These are phyloP conservation scores for Macrolepiota albuminosa DNA, from an alignment of 768 basidiomycete species.

Conservation along the genomic window DNA sequence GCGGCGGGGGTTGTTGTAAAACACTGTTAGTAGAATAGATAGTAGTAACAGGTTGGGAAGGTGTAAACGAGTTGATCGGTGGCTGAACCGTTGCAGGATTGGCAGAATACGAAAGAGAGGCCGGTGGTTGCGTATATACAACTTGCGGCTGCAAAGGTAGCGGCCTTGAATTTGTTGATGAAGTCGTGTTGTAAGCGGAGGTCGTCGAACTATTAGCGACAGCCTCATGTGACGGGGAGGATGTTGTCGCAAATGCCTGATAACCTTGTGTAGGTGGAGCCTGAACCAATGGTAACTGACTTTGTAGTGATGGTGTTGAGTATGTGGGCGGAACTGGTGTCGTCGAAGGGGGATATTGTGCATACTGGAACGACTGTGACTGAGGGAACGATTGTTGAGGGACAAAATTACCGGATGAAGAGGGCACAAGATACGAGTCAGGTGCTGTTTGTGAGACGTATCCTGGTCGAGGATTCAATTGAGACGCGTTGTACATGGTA, in stretches of 20 bases:
- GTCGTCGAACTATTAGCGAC: conserved; percentile 25
- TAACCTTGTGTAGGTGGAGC: conserved; percentile 29
- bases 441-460: conserved; percentile 24
- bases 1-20: conserved; percentile 31
- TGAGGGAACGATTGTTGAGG: conserved; percentile 35
- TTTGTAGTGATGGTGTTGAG: conserved; percentile 17
- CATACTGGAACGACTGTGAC: conserved; percentile 27
- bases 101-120: conserved; percentile 25
- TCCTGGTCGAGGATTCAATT: conserved; percentile 26
- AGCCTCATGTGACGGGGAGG: conserved; percentile 30
- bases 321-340: conserved; percentile 37
- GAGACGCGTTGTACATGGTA: conserved; percentile 27
- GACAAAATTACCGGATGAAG: conserved; percentile 33
- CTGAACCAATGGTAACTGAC: conserved; percentile 24
- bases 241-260: conserved; percentile 26
- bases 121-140: conserved; percentile 28
- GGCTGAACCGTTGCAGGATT: conserved; percentile 20
- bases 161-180: conserved; percentile 29
- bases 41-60: conserved; percentile 18
- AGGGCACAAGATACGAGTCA: conserved; percentile 19
- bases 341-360: conserved; percentile 31
- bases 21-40: conserved; percentile 20
- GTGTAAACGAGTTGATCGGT: conserved; percentile 24
- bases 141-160: conserved; percentile 42
- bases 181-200: conserved; percentile 20